Evolutionary conservation across 2,329 filamentous ascomycete species (phyloP).

Genomic region (Blastomyces gilchristii): DNA sequence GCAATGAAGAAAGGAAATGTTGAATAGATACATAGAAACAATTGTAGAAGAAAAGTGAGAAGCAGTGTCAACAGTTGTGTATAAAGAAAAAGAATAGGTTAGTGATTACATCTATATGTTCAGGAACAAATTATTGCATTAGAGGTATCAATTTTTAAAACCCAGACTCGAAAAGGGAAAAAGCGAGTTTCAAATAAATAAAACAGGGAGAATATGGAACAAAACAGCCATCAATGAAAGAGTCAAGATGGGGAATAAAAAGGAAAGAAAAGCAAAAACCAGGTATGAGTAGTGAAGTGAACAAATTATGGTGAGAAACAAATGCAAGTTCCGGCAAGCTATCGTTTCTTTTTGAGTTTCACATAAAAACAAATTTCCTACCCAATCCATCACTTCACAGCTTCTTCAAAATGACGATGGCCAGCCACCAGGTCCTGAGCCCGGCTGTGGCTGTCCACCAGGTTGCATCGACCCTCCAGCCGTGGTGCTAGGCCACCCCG

Average conservation of each 20-base stretch:
- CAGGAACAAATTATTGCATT: background rate
- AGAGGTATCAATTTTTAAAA: slow-evolving; percentile 5
- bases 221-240: background rate
- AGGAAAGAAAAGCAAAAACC: background rate
- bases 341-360: background rate
- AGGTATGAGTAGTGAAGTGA: background rate
- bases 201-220: background rate
- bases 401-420: background rate
- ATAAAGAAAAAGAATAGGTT: background rate
- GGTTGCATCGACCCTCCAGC: slow-evolving; percentile 24
- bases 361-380: background rate
- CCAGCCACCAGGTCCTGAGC: slow-evolving; percentile 23
- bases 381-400: background rate
- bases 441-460: slow-evolving; percentile 30
- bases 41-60: too few relatives aligned
- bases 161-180: background rate
- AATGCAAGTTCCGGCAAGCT: background rate
- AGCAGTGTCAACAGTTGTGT: background rate
- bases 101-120: slow-evolving; percentile 5
- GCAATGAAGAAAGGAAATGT: background rate
- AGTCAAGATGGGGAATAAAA: too few relatives aligned
- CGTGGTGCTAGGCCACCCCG: slow-evolving; percentile 28
- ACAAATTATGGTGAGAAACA: background rate
- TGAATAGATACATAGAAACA: background rate
- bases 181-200: background rate